Percentiles rank a stretch among this genome's conserved stretches.
These are phyloP conservation scores for Vitis hybrid DNA, from an alignment of 177 flowering plant species.

Conservation along the genomic window DNA sequence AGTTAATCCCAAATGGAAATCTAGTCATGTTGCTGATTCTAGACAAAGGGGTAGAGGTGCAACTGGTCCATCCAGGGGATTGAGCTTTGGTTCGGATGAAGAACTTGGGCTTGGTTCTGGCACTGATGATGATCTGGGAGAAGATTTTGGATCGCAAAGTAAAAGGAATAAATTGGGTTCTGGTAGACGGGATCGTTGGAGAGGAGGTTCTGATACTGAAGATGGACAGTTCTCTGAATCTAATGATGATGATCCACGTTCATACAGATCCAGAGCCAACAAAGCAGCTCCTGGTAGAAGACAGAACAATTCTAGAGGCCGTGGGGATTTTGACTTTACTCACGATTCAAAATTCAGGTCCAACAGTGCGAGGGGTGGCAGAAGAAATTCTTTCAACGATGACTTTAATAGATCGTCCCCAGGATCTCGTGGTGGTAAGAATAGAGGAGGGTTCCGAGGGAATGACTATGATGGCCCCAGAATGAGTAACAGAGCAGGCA, in stretches of 20 bases:
- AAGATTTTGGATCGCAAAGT: constrained; percentile 22
- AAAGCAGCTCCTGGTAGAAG: constrained; percentile 24
- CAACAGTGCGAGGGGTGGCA: constrained; percentile 18
- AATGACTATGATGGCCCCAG: constrained; percentile 17
- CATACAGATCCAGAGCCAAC: constrained; percentile 23
- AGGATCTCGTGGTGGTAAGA: constrained; percentile 19
- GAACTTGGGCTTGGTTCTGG: constrained; percentile 39
- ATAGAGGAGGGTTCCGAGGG: background rate
- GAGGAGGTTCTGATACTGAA: constrained; percentile 30
- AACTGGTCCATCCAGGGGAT: constrained; percentile 32
- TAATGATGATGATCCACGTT: constrained; percentile 25
- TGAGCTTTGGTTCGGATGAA: constrained; percentile 59
- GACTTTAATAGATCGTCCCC: constrained; percentile 29
- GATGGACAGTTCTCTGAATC: constrained; percentile 32
- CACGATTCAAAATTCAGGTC: constrained; percentile 20
- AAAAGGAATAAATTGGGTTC: constrained; percentile 26
- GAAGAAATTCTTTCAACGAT: constrained; percentile 23
- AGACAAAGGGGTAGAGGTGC: constrained; percentile 33
- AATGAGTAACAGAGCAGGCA: constrained; percentile 20
- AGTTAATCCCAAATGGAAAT: constrained; percentile 58
- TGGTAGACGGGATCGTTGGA: constrained; percentile 23
- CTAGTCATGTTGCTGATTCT: constrained; percentile 62
- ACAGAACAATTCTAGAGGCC: constrained; percentile 22
- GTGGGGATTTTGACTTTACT: constrained; percentile 17
- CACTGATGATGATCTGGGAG: constrained; percentile 42